Evolutionary conservation across 495 filamentous ascomycete species (phyloP), one percentile per base, ranked within the genome.

Genomic region (Aspergillus ostianus): DNA sequence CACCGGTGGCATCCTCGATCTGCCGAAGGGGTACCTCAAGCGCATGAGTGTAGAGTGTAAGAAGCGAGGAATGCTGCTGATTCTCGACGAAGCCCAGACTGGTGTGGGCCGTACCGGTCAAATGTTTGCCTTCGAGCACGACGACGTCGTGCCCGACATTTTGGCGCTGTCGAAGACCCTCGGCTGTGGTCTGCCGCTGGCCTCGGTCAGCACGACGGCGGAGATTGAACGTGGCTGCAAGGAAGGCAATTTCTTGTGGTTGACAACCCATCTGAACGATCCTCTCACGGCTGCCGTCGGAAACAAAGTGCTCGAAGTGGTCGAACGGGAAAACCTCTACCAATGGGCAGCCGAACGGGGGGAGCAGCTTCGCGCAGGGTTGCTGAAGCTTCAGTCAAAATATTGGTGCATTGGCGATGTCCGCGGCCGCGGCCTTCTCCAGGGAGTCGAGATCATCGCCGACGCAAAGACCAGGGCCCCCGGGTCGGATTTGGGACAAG

Each of bases 371-470:
- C 74, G 74, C 15, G 66, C 64, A 3, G 77, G 79, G 2, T 71
- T 84, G 3, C 47, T 64, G n/a, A 62, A 61, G 21, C 63, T 85
- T 4, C 65, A 78, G 51, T 27, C 63, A 29, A 77, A 78, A 50
- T 83, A 83, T 61, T 75, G 75, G 45, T 84, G 79, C 58, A 83
- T 85, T 53, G 81, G 82, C 7, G 81, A 84, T 55, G 76, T 85
- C 1, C 76, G 82, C 12, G 82, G 83, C 3, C 74, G 81, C 2
- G 82, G 81, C 0, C 72, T 84, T 12, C 68, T 85, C 62, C 72
- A 75, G 13, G 82, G 82, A 0, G 70, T 85, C 19, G 82, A 85
- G 67, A 81, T 85, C 53, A 78, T 85, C 15, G 66, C 66, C 3
- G 71, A 82, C 55, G 58, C 72, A 6, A 49, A 68, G 58, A 81